Evolutionary conservation across 352 stramenopile genomes (phyloP).

Genomic region (Globisporangium takayamanum): DNA sequence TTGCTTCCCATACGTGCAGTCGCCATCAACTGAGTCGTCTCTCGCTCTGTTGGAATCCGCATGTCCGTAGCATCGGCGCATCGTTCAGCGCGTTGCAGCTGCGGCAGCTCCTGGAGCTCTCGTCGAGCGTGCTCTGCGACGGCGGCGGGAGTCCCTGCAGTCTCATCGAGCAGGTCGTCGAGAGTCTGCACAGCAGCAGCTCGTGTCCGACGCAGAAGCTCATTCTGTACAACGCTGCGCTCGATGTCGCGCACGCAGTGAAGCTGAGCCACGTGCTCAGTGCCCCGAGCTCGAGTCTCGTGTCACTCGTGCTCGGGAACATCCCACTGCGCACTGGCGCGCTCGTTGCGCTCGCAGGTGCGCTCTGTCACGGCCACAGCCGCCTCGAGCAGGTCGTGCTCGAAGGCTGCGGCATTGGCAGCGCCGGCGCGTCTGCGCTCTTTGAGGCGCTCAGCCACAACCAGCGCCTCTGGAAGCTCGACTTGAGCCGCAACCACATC

Average conservation of each 20-base stretch:
- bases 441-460: constrained; percentile 42
- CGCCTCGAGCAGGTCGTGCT: constrained; percentile 68
- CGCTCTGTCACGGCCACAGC: constrained; percentile 36
- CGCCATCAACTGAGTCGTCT: background rate
- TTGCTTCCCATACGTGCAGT: background rate
- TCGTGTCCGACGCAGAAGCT: constrained; percentile 45
- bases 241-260: constrained; percentile 26
- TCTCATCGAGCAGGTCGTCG: constrained; percentile 46
- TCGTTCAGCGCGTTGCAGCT: constrained; percentile 39
- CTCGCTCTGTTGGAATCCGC: background rate
- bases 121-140: constrained; percentile 57
- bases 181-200: constrained; percentile 28
- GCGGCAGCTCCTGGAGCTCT: constrained; percentile 46
- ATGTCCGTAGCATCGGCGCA: constrained; percentile 17
- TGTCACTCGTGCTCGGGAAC: constrained; percentile 63
- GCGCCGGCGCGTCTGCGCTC: constrained; percentile 34
- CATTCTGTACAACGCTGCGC: constrained; percentile 59
- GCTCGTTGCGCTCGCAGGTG: constrained; percentile 38
- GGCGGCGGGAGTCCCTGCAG: constrained; percentile 21
- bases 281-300: constrained; percentile 23
- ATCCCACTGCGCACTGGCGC: constrained; percentile 26
- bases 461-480: constrained; percentile 59
- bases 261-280: constrained; percentile 31
- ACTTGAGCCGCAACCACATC: constrained; percentile 64
- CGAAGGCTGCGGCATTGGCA: constrained; percentile 55